Evolutionary conservation across 2,329 filamentous ascomycete species (phyloP), one percentile per base, ranked within the genome.

Genomic region (Lecanoromycetidae sp.): DNA sequence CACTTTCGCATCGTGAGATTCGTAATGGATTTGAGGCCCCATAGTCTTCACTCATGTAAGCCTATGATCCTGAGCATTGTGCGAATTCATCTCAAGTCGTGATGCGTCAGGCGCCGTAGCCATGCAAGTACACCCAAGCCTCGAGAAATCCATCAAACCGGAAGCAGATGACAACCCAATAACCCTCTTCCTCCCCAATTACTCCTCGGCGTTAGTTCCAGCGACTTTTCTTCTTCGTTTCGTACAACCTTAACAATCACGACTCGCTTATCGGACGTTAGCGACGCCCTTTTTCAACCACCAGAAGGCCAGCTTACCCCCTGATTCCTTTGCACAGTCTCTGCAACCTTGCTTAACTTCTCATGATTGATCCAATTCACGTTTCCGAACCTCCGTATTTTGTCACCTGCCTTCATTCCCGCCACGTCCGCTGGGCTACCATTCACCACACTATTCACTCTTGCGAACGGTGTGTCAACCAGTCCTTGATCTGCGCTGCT

Each of bases 171-270:
- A 63, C 90, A 98, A 46, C 90, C 90, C 57, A 98, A 68, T 62
- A 93, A 69, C 10, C 90, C 91, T 63, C 87, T 75, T 25, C 91
- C 91, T 55, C 90, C 90, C 90, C 91, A 98, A 60, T 88, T 74
- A 36, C 78, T 76, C 57, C 78, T 75, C 44, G 90, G 90, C 39
- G 72, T 85, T 54, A 98, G 67, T 54, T 76, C 79, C 57, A 95
- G 66, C 48, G 79, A 74, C 49, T 91, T 63, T 54, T 87, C 65
- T 63, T 64, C 30, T 62, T 62, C 61, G 52, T 68, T 66, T 46
- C 77, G 74, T 42, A 70, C 74, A 38, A 80, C 70, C 59, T 79
- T 84, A 47, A 94, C 83, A 13, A 80, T 66, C 34, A 94, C 75
- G 36, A 75, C 71, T 58, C 75, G 75, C 85, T 91, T 57, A 47